phyloP scores from a whole-genome alignment of 2,329 filamentous ascomycete species.

The Colletotrichum musae region DNA sequence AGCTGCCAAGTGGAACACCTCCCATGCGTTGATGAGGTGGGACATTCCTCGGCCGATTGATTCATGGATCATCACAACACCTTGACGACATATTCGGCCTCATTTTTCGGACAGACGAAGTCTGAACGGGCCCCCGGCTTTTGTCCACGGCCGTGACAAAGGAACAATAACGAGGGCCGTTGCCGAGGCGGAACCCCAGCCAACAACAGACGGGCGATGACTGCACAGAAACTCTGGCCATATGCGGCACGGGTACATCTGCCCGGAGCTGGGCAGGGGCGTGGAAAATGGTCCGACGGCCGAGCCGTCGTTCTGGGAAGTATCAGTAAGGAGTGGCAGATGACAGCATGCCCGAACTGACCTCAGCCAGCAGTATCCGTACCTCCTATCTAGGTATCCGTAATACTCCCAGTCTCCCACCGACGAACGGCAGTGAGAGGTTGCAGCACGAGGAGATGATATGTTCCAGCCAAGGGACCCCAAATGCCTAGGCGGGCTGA shows the following conservation, averaged over 20 bases:
- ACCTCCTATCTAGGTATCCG: too few relatives aligned
- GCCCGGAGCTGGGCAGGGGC: neutral
- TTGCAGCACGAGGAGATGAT: neutral
- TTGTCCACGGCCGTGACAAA: neutral
- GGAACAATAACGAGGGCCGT: neutral
- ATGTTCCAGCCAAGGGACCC: conserved; percentile 10
- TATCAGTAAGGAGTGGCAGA: neutral
- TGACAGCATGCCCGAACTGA: neutral
- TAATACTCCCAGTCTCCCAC: too few relatives aligned
- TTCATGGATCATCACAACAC: neutral
- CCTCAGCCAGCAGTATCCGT: neutral
- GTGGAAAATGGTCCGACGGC: neutral
- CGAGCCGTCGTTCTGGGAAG: neutral
- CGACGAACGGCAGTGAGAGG: neutral
- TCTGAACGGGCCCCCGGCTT: too few relatives aligned
- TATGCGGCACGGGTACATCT: neutral
- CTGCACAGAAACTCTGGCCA: neutral
- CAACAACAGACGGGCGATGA: neutral
- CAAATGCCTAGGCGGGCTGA: conserved; percentile 11
- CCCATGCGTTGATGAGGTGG: neutral
- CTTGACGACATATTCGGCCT: neutral
- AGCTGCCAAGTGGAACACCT: neutral
- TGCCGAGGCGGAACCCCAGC: neutral
- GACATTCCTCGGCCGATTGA: conserved; percentile 11
- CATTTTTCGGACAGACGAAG: neutral